Conservation (phyloP, 495 filamentous ascomycete genomes). For the Thermothielavioides terrestris region DNA sequence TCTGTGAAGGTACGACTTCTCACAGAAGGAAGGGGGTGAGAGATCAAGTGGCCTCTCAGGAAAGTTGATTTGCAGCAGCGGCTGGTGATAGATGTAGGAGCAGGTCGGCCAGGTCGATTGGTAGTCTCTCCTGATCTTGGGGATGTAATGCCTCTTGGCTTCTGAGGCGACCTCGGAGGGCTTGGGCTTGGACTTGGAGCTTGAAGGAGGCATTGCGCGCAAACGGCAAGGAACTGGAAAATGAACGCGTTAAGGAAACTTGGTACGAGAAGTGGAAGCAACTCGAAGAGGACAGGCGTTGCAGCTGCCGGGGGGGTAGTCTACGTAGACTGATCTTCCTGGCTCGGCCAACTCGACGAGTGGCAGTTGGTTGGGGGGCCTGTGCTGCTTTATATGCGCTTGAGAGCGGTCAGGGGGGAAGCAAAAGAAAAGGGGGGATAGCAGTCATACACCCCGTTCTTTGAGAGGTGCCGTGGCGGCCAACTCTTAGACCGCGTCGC, state of each 20-base stretch:
- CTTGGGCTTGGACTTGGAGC: slow-evolving; percentile 45
- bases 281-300: too few species aligned
- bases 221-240: too few species aligned
- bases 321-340: too few species aligned
- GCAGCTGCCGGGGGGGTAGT: too few species aligned
- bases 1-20: too few species aligned
- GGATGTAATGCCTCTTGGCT: slow-evolving; percentile 56
- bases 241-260: too few species aligned
- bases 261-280: too few species aligned
- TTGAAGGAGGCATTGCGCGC: slow-evolving; percentile 45
- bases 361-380: not conserved
- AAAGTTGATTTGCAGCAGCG: slow-evolving; percentile 32
- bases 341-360: not conserved
- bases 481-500: not conserved
- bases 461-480: not conserved
- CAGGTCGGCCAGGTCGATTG: slow-evolving; percentile 35
- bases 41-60: slow-evolving; percentile 21
- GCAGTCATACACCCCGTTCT: not conserved
- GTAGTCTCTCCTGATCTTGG: slow-evolving; percentile 46
- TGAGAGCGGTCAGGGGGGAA: not conserved
- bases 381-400: slow-evolving; percentile 9
- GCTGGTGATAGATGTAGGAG: slow-evolving; percentile 42
- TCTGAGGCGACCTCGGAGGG: slow-evolving; percentile 63
- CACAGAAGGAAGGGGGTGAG: slow-evolving; percentile 35
- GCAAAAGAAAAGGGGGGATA: not conserved